phyloP scores from a whole-genome alignment of 805 yeast species.

The Metschnikowia koreensis region DNA sequence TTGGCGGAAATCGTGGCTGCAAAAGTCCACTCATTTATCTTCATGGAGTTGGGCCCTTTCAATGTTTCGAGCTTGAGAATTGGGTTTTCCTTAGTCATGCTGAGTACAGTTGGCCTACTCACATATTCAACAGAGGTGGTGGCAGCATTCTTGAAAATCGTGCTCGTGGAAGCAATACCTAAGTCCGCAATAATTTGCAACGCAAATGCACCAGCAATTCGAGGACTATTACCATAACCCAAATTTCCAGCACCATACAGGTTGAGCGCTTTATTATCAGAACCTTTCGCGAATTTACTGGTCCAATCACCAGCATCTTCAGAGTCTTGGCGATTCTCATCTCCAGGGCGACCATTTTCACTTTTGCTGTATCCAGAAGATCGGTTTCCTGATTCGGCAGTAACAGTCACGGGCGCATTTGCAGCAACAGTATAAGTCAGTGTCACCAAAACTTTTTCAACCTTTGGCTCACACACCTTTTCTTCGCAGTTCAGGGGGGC shows the following conservation, averaged over 20 bases:
- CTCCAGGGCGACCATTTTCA: neutral
- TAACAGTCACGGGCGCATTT: neutral
- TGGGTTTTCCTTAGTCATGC: slow-evolving; percentile 1
- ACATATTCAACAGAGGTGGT: slow-evolving; percentile 1
- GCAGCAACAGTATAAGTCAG: neutral
- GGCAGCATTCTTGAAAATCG: neutral
- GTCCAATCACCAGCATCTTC: too few relatives aligned
- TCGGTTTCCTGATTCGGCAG: too few relatives aligned
- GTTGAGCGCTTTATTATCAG: too few relatives aligned
- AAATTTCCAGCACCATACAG: too few relatives aligned
- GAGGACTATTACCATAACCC: too few relatives aligned
- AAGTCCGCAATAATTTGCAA: neutral
- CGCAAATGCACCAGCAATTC: too few relatives aligned
- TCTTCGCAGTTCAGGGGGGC: neutral
- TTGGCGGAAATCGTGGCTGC: neutral
- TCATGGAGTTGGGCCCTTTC: slow-evolving; percentile 2
- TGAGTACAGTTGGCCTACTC: neutral
- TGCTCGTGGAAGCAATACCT: slow-evolving; percentile 1
- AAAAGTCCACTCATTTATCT: neutral
- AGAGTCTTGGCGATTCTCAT: too few relatives aligned
- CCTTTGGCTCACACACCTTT: neutral
- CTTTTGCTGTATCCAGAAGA: neutral
- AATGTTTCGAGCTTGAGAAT: neutral
- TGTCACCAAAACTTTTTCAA: neutral
- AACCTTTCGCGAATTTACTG: too few relatives aligned